Conservation (phyloP, 805 yeast genomes). For the Candida andamanensis region DNA sequence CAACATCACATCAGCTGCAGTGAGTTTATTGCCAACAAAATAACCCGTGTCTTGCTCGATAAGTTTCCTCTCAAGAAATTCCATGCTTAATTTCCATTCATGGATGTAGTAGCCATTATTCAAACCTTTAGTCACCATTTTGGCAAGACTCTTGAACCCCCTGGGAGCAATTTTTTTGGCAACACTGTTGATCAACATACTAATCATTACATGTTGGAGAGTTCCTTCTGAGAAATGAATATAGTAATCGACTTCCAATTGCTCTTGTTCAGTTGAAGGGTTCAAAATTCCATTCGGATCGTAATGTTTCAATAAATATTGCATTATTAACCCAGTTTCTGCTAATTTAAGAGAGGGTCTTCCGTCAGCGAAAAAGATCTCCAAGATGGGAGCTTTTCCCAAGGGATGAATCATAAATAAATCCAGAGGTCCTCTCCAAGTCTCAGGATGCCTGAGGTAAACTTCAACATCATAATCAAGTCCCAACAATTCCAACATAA, state of each 20-base stretch:
- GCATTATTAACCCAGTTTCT: conserved; percentile 37
- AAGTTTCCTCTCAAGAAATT: conserved; percentile 23
- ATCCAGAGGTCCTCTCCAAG: conserved; percentile 42
- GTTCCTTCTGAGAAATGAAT: conserved; percentile 60
- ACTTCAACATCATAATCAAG: conserved; percentile 51
- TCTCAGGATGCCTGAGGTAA: conserved; percentile 45
- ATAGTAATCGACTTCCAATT: conserved; percentile 46
- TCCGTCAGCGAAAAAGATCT: conserved; percentile 33
- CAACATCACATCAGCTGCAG: conserved; percentile 36
- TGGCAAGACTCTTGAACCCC: conserved; percentile 42
- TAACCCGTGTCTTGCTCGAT: conserved; percentile 25
- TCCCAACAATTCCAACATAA: conserved; percentile 60
- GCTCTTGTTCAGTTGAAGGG: conserved; percentile 30
- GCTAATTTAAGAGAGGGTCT: conserved; percentile 27
- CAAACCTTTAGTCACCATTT: conserved; percentile 39
- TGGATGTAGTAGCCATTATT: conserved; percentile 45
- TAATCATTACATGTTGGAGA: conserved; percentile 44
- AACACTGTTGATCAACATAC: conserved; percentile 33
- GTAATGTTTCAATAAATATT: conserved; percentile 30
- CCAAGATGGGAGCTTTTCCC: conserved; percentile 62
- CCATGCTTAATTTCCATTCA: conserved; percentile 36
- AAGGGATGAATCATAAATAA: conserved; percentile 52
- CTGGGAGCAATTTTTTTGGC: conserved; percentile 44
- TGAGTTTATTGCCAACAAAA: conserved; percentile 33
- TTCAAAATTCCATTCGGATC: conserved; percentile 24